These are phyloP conservation scores for Wallacemonas rigidus DNA, from an alignment of 208 protist genomes.

Conservation along the genomic window DNA sequence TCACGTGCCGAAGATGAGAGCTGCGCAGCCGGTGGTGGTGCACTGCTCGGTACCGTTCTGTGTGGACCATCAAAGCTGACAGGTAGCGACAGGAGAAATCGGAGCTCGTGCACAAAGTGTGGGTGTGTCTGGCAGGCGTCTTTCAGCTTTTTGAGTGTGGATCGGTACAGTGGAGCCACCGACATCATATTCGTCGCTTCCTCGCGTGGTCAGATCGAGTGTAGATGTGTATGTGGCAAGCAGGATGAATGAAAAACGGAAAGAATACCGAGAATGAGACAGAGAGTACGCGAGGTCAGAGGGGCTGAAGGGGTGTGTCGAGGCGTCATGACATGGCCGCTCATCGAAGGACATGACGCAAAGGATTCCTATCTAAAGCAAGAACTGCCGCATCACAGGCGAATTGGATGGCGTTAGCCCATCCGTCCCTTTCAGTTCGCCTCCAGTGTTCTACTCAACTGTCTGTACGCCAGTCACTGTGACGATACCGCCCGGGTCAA, in stretches of 20 bases:
- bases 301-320: too few species aligned
- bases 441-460: too few species aligned
- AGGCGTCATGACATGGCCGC: too few species aligned
- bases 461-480: too few species aligned
- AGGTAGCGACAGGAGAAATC: slow-evolving; percentile 77
- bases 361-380: too few species aligned
- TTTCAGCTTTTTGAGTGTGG: slow-evolving; percentile 61
- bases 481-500: too few species aligned
- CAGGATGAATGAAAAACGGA: not conserved
- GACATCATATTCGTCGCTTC: slow-evolving; percentile 34
- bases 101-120: slow-evolving; percentile 74
- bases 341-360: too few species aligned
- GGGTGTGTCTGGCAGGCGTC: slow-evolving; percentile 36
- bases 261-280: not conserved
- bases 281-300: too few species aligned
- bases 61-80: slow-evolving; percentile 21
- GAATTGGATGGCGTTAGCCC: too few species aligned
- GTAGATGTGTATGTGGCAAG: too few species aligned
- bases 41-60: not conserved
- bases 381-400: too few species aligned
- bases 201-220: not conserved
- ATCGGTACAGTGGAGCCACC: slow-evolving; percentile 54
- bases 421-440: too few species aligned
- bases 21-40: not conserved
- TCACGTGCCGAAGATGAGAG: not conserved